Conservation (phyloP, 768 basidiomycete species). For the Coprinopsis sp. region DNA sequence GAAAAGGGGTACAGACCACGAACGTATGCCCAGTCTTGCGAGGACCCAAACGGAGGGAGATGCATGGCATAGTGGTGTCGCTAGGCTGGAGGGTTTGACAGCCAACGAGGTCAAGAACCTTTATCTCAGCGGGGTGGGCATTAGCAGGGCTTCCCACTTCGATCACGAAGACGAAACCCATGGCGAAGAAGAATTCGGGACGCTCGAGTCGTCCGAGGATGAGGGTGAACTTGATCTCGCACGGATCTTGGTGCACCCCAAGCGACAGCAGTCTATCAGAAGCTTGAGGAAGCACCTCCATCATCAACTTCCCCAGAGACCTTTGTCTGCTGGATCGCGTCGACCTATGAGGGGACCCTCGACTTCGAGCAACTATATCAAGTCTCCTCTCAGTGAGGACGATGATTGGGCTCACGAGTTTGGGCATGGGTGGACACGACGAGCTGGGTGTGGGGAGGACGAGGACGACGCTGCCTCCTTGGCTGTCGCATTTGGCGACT, state of each 20-base stretch:
- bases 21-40: slow-evolving; percentile 57
- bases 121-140: slow-evolving; percentile 28
- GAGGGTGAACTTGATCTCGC: slow-evolving; percentile 60
- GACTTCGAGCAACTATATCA: neutral
- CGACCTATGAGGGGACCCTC: neutral
- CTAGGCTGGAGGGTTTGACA: slow-evolving; percentile 10
- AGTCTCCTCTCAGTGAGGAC: slow-evolving; percentile 13
- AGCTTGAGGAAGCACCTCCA: slow-evolving; percentile 62
- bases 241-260: slow-evolving; percentile 62
- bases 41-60: slow-evolving; percentile 58
- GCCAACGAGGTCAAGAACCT: slow-evolving; percentile 17
- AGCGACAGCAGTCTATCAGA: slow-evolving; percentile 68
- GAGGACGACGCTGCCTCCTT: slow-evolving; percentile 26
- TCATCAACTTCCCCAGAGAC: neutral
- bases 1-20: slow-evolving; percentile 19
- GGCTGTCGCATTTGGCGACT: slow-evolving; percentile 4
- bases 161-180: slow-evolving; percentile 18
- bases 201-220: slow-evolving; percentile 45
- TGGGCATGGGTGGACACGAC: slow-evolving; percentile 22
- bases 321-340: neutral
- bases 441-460: slow-evolving; percentile 23
- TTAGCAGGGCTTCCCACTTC: slow-evolving; percentile 1
- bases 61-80: slow-evolving; percentile 35
- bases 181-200: slow-evolving; percentile 30
- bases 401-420: slow-evolving; percentile 24